A percentile compares a stretch with the other conserved stretches of the same genome.
Conservation (phyloP, 768 basidiomycete genomes). For the Termitomyces sp. region DNA sequence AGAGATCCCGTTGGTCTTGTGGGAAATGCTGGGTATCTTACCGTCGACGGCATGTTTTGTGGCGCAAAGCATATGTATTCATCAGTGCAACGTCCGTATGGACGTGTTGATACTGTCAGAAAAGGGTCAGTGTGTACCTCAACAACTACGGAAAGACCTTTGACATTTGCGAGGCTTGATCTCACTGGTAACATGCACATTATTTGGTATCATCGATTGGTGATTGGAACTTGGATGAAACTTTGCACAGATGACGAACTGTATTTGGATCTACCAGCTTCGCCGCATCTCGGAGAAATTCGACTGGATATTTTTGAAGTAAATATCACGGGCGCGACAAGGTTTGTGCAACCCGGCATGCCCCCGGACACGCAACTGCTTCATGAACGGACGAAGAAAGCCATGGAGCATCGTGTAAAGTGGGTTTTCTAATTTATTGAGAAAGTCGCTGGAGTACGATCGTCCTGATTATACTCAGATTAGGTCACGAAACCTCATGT, state of each 20-base stretch:
- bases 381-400: constrained; percentile 9
- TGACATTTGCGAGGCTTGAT: constrained; percentile 2
- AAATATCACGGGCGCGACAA: background rate
- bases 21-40: constrained; percentile 1
- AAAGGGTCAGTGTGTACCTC: constrained; percentile 1
- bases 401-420: constrained; percentile 2
- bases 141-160: constrained; percentile 1
- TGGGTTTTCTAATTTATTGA: background rate
- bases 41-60: constrained; percentile 5
- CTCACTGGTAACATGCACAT: background rate
- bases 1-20: constrained; percentile 1
- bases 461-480: background rate
- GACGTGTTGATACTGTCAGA: background rate
- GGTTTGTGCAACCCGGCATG: constrained; percentile 3
- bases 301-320: constrained; percentile 7
- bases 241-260: background rate
- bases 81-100: background rate
- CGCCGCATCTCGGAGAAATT: constrained; percentile 2
- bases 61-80: constrained; percentile 8
- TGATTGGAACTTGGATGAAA: background rate
- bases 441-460: background rate
- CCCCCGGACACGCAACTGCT: constrained; percentile 3
- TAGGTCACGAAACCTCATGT: constrained; percentile 3
- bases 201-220: background rate
- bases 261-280: constrained; percentile 1